These are phyloP conservation scores for Didymella arachidicola DNA, from an alignment of 2,329 filamentous ascomycete genomes.

Conservation along the genomic window DNA sequence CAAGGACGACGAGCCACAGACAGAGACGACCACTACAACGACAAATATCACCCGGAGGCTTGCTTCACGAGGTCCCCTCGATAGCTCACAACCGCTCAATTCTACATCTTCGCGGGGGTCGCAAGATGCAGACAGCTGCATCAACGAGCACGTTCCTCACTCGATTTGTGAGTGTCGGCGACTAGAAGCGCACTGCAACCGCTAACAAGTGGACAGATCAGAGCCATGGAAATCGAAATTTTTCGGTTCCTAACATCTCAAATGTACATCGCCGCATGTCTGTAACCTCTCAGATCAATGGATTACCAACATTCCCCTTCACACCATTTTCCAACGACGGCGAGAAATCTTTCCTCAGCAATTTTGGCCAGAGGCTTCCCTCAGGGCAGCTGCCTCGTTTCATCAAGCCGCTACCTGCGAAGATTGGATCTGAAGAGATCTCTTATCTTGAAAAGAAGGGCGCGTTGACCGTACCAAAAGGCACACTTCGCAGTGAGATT, in stretches of 20 bases:
- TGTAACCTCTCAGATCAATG: slow-evolving; percentile 48
- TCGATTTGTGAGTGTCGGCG: slow-evolving; percentile 64
- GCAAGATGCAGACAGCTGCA: slow-evolving; percentile 58
- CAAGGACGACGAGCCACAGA: slow-evolving; percentile 51
- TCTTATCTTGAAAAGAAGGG: slow-evolving; percentile 85
- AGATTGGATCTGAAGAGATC: slow-evolving; percentile 82
- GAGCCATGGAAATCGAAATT: slow-evolving; percentile 55
- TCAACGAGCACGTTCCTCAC: slow-evolving; percentile 68
- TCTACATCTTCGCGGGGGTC: slow-evolving; percentile 47
- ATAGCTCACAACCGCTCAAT: slow-evolving; percentile 43
- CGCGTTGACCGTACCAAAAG: slow-evolving; percentile 77
- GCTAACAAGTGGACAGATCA: slow-evolving; percentile 53
- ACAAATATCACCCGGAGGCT: slow-evolving; percentile 48
- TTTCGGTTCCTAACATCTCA: slow-evolving; percentile 49
- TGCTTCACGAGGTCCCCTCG: slow-evolving; percentile 50
- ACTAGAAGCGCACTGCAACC: not conserved
- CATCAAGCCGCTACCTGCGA: slow-evolving; percentile 78
- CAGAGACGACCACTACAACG: slow-evolving; percentile 28
- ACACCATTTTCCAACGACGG: slow-evolving; percentile 44
- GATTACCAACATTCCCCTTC: slow-evolving; percentile 47
- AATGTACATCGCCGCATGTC: slow-evolving; percentile 57
- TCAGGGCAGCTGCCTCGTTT: slow-evolving; percentile 67
- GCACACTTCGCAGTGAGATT: slow-evolving; percentile 77
- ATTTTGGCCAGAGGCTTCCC: slow-evolving; percentile 57
- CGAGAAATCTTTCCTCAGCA: slow-evolving; percentile 51